Percentiles rank a stretch among this genome's conserved stretches.
phyloP scores from a whole-genome alignment of 148 eudicot species.

The Vaccinium macrocarpon region DNA sequence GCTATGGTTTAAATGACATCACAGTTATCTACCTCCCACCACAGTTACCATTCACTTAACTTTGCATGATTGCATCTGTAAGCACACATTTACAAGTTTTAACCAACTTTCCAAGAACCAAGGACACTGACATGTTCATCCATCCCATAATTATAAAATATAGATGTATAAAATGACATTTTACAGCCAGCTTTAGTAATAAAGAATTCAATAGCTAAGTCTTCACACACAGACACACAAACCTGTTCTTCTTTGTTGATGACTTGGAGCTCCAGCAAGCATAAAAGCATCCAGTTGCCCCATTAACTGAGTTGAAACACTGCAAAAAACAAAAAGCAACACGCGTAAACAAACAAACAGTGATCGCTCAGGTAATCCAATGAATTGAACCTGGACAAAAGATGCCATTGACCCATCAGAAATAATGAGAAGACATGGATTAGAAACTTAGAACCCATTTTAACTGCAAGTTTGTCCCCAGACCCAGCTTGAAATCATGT shows the following conservation, averaged over 20 bases:
- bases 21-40: neutral
- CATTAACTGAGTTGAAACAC: constrained; percentile 53
- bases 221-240: neutral
- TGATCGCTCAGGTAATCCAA: neutral
- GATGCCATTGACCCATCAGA: neutral
- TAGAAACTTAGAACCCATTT: neutral
- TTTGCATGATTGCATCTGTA: neutral
- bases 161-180: too few relatives aligned
- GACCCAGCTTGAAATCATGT: constrained; percentile 4
- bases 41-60: neutral
- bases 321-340: constrained; percentile 28
- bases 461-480: neutral
- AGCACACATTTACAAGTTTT: neutral
- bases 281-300: constrained; percentile 64
- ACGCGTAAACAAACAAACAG: neutral
- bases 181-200: neutral
- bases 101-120: constrained; percentile 5
- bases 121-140: neutral
- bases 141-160: neutral
- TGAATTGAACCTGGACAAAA: constrained; percentile 1
- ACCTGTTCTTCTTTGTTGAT: constrained; percentile 73
- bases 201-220: neutral
- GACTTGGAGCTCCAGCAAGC: constrained; percentile 67
- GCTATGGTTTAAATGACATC: neutral
- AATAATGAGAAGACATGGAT: neutral